These are phyloP conservation scores for Plasmodium knowlesi DNA, from an alignment of 169 alveolate genomes.

Conservation along the genomic window DNA sequence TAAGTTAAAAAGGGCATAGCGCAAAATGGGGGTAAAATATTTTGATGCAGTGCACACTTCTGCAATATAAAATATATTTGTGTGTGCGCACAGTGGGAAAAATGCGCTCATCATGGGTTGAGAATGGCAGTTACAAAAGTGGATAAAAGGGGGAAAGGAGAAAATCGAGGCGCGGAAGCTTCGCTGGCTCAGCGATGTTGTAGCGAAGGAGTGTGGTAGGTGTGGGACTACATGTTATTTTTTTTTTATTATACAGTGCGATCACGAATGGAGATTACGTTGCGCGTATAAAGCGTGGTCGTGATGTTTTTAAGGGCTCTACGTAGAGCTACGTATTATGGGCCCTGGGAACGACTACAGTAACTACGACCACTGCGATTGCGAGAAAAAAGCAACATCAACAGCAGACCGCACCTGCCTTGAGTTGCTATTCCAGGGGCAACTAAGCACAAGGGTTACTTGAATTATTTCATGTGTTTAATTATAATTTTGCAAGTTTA, in stretches of 20 bases:
- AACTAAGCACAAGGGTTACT: not conserved
- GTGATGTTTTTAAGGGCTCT: not conserved
- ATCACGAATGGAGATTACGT: not conserved
- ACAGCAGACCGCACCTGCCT: not conserved
- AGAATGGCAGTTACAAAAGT: not conserved
- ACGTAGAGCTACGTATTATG: not conserved
- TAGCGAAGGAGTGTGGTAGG: not conserved
- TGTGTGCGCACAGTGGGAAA: not conserved
- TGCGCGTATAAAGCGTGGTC: not conserved
- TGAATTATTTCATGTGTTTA: slow-evolving; percentile 30
- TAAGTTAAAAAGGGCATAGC: not conserved
- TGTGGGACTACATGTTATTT: not conserved
- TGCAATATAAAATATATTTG: not conserved
- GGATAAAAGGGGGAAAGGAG: not conserved
- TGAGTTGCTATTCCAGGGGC: not conserved
- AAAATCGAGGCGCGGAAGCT: not conserved
- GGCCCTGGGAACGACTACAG: not conserved
- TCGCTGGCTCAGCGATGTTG: not conserved
- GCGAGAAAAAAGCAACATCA: no score
- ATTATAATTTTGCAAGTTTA: not conserved
- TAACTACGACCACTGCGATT: not conserved
- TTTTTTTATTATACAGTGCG: not conserved
- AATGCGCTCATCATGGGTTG: not conserved
- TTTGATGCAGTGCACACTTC: not conserved
- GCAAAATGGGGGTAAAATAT: not conserved